Conservation (phyloP, 176 grass and related monocot genomes). For the Metroxylon sagu region DNA sequence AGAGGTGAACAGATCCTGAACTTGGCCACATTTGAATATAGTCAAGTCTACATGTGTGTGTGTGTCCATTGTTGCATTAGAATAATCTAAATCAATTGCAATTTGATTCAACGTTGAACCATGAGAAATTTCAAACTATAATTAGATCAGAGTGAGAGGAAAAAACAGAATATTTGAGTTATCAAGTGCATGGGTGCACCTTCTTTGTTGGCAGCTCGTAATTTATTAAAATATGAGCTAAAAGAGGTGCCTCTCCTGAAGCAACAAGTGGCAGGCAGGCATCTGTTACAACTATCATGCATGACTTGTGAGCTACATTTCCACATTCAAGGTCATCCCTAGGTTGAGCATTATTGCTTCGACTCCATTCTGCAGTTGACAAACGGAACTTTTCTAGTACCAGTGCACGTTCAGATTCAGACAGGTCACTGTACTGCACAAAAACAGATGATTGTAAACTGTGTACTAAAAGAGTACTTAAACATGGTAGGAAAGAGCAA, state of each 20-base stretch:
- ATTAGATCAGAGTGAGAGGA: not conserved
- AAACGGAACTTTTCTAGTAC: constrained; percentile 67
- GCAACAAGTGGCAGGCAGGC: constrained; percentile 62
- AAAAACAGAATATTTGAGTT: not conserved
- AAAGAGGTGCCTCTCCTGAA: constrained; percentile 61
- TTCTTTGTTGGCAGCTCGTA: constrained; percentile 86
- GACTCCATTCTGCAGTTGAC: constrained; percentile 47
- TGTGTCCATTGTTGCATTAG: too few relatives aligned
- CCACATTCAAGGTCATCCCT: constrained; percentile 30
- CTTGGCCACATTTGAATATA: too few relatives aligned
- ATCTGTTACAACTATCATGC: constrained; percentile 72
- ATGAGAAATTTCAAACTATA: not conserved
- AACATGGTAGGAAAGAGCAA: not conserved
- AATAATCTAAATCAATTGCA: too few relatives aligned
- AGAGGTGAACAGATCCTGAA: too few relatives aligned
- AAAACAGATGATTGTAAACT: constrained; percentile 4
- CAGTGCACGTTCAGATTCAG: constrained; percentile 57
- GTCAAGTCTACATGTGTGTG: too few relatives aligned
- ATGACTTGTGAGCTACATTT: constrained; percentile 31
- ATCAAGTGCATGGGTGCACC: constrained; percentile 16
- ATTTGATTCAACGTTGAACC: not conserved
- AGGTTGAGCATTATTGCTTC: constrained; percentile 26
- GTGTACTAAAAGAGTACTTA: constrained; percentile 10
- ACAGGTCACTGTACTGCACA: constrained; percentile 80
- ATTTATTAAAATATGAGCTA: constrained; percentile 67